Conservation (phyloP, 352 stramenopile species). For the Pilasporangium apinafurcum region DNA sequence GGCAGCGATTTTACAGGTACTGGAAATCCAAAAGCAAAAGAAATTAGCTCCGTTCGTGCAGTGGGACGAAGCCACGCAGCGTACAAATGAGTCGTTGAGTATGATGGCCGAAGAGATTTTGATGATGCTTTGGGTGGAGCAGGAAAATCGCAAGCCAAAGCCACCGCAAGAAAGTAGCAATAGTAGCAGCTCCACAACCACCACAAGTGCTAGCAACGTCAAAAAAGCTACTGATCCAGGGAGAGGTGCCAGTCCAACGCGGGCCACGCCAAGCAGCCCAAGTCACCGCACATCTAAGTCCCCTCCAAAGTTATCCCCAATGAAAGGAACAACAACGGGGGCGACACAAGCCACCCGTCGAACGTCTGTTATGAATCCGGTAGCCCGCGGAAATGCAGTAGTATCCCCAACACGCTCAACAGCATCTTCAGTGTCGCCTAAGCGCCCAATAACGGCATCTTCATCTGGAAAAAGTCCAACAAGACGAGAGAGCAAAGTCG, state of each 20-base stretch:
- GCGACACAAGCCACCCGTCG: too few species aligned
- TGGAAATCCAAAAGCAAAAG: slow-evolving; percentile 27
- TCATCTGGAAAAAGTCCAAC: too few species aligned
- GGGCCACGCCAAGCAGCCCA: background rate
- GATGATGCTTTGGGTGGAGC: slow-evolving; percentile 41
- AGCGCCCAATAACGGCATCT: too few species aligned
- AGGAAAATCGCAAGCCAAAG: slow-evolving; percentile 56
- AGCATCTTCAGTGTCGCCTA: too few species aligned
- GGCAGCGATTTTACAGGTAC: slow-evolving; percentile 25
- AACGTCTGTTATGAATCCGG: too few species aligned
- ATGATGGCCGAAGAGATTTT: slow-evolving; percentile 65
- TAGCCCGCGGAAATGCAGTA: too few species aligned
- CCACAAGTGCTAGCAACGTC: background rate
- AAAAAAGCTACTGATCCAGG: background rate
- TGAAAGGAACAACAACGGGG: too few species aligned
- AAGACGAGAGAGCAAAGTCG: too few species aligned
- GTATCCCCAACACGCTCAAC: too few species aligned
- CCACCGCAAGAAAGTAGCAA: slow-evolving; percentile 12
- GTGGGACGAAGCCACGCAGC: slow-evolving; percentile 44
- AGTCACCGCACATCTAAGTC: background rate
- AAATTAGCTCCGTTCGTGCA: slow-evolving; percentile 24
- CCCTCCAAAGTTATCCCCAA: slow-evolving; percentile 1
- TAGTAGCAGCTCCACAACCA: background rate
- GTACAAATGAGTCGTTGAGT: slow-evolving; percentile 42
- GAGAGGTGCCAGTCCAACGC: slow-evolving; percentile 3